phyloP scores from a whole-genome alignment of 2,329 filamentous ascomycete genomes.

The Lasiodiplodia gonubiensis region DNA sequence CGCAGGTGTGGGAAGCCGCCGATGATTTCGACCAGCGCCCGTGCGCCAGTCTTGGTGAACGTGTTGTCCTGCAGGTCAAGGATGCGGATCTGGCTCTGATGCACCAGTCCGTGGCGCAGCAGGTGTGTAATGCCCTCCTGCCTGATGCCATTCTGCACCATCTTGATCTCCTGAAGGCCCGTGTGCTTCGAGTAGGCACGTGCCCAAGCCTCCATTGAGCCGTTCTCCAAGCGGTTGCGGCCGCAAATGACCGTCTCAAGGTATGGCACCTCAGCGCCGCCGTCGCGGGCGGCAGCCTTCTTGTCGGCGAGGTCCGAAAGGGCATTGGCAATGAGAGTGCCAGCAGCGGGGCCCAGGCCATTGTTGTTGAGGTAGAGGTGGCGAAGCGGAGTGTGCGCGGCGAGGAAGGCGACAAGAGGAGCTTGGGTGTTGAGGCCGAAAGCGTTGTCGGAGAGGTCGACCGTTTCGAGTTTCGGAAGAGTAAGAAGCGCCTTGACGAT shows the following conservation, averaged over 20 bases:
- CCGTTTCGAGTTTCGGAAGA: slow-evolving; percentile 82
- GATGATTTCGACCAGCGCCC: slow-evolving; percentile 76
- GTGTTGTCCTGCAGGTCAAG: slow-evolving; percentile 98
- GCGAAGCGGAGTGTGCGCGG: slow-evolving; percentile 84
- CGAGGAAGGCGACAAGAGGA: slow-evolving; percentile 89
- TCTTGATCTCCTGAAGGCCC: slow-evolving; percentile 84
- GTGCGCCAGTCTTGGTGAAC: slow-evolving; percentile 81
- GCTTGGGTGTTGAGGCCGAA: slow-evolving; percentile 96
- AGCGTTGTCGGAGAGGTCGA: slow-evolving; percentile 97
- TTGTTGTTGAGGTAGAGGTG: slow-evolving; percentile 99
- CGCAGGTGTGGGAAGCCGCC: slow-evolving; percentile 74
- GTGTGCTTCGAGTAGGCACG: slow-evolving; percentile 81
- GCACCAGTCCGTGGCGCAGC: slow-evolving; percentile 76
- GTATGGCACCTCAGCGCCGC: slow-evolving; percentile 68
- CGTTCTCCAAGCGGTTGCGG: slow-evolving; percentile 92
- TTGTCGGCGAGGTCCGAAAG: slow-evolving; percentile 81
- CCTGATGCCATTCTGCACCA: slow-evolving; percentile 98
- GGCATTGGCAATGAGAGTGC: slow-evolving; percentile 86
- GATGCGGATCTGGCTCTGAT: slow-evolving; percentile 71
- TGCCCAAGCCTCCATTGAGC: slow-evolving; percentile 95
- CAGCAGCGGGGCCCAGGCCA: slow-evolving; percentile 89
- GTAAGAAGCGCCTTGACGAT: slow-evolving; percentile 87
- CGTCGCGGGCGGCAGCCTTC: slow-evolving; percentile 78
- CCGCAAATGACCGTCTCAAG: slow-evolving; percentile 98
- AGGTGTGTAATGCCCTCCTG: slow-evolving; percentile 88